Evolutionary conservation across 2,329 filamentous ascomycete species (phyloP).

Genomic region (Microdochium bolleyi): DNA sequence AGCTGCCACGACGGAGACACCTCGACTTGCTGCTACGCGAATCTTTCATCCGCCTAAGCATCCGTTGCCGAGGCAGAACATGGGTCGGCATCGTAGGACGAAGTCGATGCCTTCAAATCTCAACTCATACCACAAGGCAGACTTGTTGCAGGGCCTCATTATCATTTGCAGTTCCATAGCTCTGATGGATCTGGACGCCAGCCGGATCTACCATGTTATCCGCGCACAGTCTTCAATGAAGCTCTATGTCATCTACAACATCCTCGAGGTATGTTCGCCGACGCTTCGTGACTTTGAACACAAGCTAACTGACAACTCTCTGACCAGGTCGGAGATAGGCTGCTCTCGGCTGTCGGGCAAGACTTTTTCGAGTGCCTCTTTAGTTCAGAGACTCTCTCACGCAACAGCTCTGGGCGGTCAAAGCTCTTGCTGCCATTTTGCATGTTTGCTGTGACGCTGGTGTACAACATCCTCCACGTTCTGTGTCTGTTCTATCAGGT

Average conservation of each 20-base stretch:
- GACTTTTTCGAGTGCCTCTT: constrained; percentile 95
- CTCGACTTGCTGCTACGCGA: constrained; percentile 12
- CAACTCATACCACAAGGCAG: constrained; percentile 86
- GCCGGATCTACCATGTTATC: constrained; percentile 96
- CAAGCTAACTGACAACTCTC: neutral
- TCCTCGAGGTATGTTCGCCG: constrained; percentile 62
- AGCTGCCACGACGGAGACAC: constrained; percentile 5
- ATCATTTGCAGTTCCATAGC: constrained; percentile 80
- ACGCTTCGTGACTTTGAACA: neutral
- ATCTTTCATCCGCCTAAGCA: constrained; percentile 22
- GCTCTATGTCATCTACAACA: constrained; percentile 97
- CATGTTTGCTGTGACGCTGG: constrained; percentile 80
- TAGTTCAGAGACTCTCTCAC: constrained; percentile 83
- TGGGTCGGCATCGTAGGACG: constrained; percentile 58
- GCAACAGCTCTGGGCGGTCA: constrained; percentile 79
- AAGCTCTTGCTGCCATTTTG: constrained; percentile 83
- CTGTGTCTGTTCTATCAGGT: constrained; percentile 93
- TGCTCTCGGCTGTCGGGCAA: constrained; percentile 86
- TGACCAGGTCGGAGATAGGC: constrained; percentile 65
- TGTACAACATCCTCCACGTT: constrained; percentile 83
- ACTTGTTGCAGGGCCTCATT: constrained; percentile 82
- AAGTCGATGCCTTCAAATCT: constrained; percentile 81
- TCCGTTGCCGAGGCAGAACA: constrained; percentile 21
- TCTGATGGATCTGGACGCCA: constrained; percentile 87
- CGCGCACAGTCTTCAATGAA: constrained; percentile 96